phyloP scores from a whole-genome alignment of 257 asterid genomes.

The Nicotiana knightiana region DNA sequence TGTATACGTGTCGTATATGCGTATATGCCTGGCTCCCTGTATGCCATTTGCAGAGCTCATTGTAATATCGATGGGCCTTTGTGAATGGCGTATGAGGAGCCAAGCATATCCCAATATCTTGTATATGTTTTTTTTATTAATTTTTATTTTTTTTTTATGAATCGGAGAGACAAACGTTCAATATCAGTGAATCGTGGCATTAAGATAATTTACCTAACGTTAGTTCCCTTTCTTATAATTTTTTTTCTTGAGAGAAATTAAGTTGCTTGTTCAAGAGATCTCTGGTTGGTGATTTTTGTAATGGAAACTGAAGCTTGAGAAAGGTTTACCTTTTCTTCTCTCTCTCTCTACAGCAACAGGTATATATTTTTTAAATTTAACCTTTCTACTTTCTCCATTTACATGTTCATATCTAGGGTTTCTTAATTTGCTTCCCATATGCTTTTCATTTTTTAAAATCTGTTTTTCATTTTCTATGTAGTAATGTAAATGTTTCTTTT shows the following conservation, averaged over 20 bases:
- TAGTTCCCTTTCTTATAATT: not conserved
- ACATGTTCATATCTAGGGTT: not conserved
- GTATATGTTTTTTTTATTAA: not conserved
- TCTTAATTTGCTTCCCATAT: not conserved
- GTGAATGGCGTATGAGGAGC: conserved; percentile 99
- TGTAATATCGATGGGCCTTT: conserved; percentile 62
- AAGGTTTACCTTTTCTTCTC: not conserved
- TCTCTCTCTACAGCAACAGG: not conserved
- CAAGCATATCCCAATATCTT: conserved; percentile 65
- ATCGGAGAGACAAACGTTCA: too few species aligned
- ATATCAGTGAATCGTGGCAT: too few species aligned
- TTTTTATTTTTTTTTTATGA: too few species aligned
- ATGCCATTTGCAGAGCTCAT: conserved; percentile 93
- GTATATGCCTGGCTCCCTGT: conserved; percentile 99
- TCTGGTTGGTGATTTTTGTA: not conserved
- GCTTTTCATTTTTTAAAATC: not conserved
- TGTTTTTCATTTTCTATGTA: not conserved
- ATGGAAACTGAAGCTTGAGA: not conserved
- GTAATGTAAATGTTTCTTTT: not conserved
- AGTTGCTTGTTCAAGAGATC: not conserved
- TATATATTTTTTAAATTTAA: not conserved
- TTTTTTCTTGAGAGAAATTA: not conserved
- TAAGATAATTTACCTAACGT: not conserved
- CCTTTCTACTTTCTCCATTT: not conserved
- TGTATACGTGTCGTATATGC: conserved; percentile 6